A percentile compares a stretch with the other conserved stretches of the same genome.
Evolutionary conservation across 345 rosid species (phyloP).

Genomic region (Physaria fendleri): DNA sequence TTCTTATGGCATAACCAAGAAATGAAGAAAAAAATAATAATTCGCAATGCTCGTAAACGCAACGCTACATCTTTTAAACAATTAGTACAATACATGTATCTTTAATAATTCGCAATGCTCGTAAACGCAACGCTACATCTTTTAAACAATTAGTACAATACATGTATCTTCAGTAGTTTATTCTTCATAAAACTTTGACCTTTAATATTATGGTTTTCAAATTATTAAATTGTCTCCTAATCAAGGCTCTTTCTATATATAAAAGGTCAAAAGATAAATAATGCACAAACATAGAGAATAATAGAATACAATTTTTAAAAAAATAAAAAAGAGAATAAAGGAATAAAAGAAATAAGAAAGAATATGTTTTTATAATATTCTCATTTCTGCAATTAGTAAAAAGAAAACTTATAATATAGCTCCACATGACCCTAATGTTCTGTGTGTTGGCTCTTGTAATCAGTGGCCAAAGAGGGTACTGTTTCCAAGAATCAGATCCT

Average conservation of each 20-base stretch:
- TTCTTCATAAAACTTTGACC: too few species aligned
- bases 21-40: background rate
- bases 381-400: conserved; percentile 17
- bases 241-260: background rate
- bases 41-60: conserved; percentile 20
- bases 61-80: conserved; percentile 23
- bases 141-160: background rate
- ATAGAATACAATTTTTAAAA: background rate
- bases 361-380: conserved; percentile 1
- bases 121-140: conserved; percentile 29
- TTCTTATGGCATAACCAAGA: too few species aligned
- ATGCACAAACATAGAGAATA: conserved; percentile 14
- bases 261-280: background rate
- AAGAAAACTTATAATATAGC: conserved; percentile 5
- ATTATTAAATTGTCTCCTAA: background rate
- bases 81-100: background rate
- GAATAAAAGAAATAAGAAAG: conserved; percentile 13
- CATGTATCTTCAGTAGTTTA: too few species aligned
- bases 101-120: conserved; percentile 16
- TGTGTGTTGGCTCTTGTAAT: conserved; percentile 21
- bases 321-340: conserved; percentile 23
- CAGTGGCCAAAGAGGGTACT: conserved; percentile 15
- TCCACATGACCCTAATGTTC: conserved; percentile 23
- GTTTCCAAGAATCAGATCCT: conserved; percentile 23
- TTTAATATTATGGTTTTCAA: too few species aligned